Base-by-base conservation (phyloP, 2,329 filamentous ascomycete species). In the Ceratocystis destructans region DNA sequence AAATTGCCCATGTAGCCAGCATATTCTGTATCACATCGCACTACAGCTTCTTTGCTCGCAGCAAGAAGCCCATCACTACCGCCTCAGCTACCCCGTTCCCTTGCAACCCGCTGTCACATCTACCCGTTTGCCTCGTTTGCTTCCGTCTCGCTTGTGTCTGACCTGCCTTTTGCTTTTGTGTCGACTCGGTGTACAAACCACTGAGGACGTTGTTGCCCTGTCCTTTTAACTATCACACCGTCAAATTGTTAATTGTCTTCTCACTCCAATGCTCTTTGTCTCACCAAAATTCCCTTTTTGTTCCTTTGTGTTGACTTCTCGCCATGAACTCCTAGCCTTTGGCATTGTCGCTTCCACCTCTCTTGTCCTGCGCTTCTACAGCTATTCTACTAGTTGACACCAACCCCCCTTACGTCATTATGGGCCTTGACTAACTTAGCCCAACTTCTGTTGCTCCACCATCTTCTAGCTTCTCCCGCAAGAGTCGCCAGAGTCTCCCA, bases 381-480 rank as follows among this genome's bases (percentile, higher is more conserved):
- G 53, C 25, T 55, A 20, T 53, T 31, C 53, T 15, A 31, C 59
- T 46, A 61, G 28, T 46, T 53, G 8, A 53, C 48, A 53, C 15
- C 25, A 53, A 53, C 22, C 48, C 28, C 28, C 62, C 53, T 61
- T 50, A 65, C 68, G 68, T 69, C 67, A 68, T 69, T 37, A 62
- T 68, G 69, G 41, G 66, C 53, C 46, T 55, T 25, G 22, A 20
- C 37, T 59, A 65, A 59, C 61, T 69, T 61, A 67, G 8, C 71
- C 76, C 37, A 41, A 41, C 37, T 41, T 78, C 71, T 78, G 71
- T 77, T 79, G 76, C 72, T 77, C 66, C 75, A 75, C 68, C 74
- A 74, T 70, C 71, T 41, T 41, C 37, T 77, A 76, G 69, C 72
- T 76, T 67, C 76, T 77, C 74, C 76, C 76, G 69, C 73, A 72